Conservation (phyloP, 306 rosid species). For the Quercus aquifolioides region DNA sequence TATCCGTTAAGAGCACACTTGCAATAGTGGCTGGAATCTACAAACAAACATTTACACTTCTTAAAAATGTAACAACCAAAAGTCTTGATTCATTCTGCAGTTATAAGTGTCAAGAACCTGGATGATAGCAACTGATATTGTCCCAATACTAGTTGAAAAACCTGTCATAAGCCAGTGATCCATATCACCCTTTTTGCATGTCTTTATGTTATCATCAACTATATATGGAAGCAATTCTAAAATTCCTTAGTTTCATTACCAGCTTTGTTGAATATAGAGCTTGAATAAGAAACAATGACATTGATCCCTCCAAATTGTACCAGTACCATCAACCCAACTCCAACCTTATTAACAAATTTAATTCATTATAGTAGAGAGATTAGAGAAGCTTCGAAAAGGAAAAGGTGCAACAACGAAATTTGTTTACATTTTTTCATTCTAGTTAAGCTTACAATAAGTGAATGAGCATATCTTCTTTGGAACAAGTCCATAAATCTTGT, state of each 20-base stretch:
- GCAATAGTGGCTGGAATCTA: constrained; percentile 63
- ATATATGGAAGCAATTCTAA: constrained; percentile 2
- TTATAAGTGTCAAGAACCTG: constrained; percentile 48
- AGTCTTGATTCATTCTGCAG: constrained; percentile 12
- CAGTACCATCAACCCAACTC: constrained; percentile 80
- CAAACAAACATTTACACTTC: not conserved
- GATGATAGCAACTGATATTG: constrained; percentile 62
- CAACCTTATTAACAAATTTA: constrained; percentile 48
- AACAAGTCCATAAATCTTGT: constrained; percentile 26
- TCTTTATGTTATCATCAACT: not conserved
- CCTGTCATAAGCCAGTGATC: constrained; percentile 50
- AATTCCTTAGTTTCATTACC: constrained; percentile 39
- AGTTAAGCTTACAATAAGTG: constrained; percentile 28
- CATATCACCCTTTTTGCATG: not conserved
- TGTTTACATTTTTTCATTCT: not conserved
- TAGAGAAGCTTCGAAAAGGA: constrained; percentile 1
- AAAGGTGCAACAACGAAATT: not conserved
- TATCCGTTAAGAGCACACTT: constrained; percentile 56
- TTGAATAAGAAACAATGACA: constrained; percentile 66
- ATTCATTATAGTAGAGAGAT: not conserved
- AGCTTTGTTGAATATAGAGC: constrained; percentile 66
- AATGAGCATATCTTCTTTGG: constrained; percentile 22
- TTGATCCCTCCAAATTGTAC: constrained; percentile 87
- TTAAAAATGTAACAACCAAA: constrained; percentile 10
- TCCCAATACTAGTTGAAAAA: constrained; percentile 70